phyloP scores from a whole-genome alignment of 1,284 basidiomycete genomes.

The Heterobasidion irregulare region DNA sequence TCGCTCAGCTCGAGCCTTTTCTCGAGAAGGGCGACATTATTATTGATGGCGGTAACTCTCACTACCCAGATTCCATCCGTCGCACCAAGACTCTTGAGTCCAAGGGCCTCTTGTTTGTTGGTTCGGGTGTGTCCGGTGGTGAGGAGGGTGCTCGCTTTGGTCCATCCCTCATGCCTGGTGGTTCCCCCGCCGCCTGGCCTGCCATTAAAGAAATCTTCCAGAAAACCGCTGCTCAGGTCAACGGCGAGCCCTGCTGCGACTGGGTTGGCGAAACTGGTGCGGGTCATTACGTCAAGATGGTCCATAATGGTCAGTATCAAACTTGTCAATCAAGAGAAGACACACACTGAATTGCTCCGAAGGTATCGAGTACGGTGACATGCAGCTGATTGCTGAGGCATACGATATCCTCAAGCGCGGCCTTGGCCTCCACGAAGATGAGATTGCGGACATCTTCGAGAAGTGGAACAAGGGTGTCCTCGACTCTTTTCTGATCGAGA shows the following conservation, averaged over 20 bases:
- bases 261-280: conserved; percentile 97
- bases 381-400: conserved; percentile 98
- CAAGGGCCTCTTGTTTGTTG: conserved; percentile 95
- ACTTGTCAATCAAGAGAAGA: conserved; percentile 5
- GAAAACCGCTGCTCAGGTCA: conserved; percentile 91
- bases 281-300: conserved; percentile 98
- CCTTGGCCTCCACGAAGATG: conserved; percentile 75
- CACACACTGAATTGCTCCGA: conserved; percentile 8
- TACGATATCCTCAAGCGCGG: conserved; percentile 99
- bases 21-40: conserved; percentile 86
- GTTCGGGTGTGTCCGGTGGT: conserved; percentile 98
- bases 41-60: conserved; percentile 99
- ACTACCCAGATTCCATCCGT: conserved; percentile 98
- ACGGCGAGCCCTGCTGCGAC: conserved; percentile 97
- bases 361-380: conserved; percentile 99
- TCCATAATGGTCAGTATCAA: conserved; percentile 79
- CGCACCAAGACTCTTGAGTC: conserved; percentile 89
- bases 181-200: conserved; percentile 91
- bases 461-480: conserved; percentile 99
- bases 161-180: conserved; percentile 99
- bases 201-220: conserved; percentile 99
- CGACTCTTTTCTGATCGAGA: conserved; percentile 99
- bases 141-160: conserved; percentile 98
- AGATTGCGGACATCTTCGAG: conserved; percentile 85
- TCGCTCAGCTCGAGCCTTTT: conserved; percentile 59